phyloP scores from a whole-genome alignment of 257 asterid species.

The Solanum chiquidenum region DNA sequence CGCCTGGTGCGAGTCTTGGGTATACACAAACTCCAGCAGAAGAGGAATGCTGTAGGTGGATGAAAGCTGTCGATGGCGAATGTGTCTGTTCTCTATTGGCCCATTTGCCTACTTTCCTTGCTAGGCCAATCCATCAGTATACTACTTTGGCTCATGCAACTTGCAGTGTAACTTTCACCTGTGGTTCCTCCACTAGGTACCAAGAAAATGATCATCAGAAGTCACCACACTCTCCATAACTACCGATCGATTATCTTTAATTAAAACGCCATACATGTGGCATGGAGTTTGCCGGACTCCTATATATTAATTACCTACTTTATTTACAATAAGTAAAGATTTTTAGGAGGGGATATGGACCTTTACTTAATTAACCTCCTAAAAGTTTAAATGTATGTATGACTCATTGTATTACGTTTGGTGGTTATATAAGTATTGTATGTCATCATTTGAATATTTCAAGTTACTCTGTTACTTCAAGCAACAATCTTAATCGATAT shows the following conservation, averaged over 20 bases:
- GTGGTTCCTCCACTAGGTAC: constrained; percentile 22
- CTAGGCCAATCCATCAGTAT: constrained; percentile 51
- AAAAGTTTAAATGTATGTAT: background rate
- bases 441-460: background rate
- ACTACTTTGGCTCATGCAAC: constrained; percentile 28
- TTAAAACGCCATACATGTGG: background rate
- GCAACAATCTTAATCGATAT: background rate
- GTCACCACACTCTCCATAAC: background rate
- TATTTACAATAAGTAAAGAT: background rate
- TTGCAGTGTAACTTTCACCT: constrained; percentile 44
- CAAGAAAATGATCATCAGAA: background rate
- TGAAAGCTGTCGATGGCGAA: constrained; percentile 31
- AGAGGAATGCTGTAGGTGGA: constrained; percentile 63
- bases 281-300: background rate
- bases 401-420: background rate
- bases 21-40: constrained; percentile 10
- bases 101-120: constrained; percentile 50
- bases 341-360: background rate
- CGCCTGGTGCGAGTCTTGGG: background rate
- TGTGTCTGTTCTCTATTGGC: constrained; percentile 59
- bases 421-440: background rate
- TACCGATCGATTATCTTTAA: background rate
- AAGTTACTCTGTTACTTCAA: background rate
- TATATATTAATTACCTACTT: background rate
- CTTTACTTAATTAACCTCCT: background rate